Evolutionary conservation across 2,329 filamentous ascomycete genomes (phyloP), one percentile per base, ranked within the genome.

Genomic region (Geosmithia putterillii): DNA sequence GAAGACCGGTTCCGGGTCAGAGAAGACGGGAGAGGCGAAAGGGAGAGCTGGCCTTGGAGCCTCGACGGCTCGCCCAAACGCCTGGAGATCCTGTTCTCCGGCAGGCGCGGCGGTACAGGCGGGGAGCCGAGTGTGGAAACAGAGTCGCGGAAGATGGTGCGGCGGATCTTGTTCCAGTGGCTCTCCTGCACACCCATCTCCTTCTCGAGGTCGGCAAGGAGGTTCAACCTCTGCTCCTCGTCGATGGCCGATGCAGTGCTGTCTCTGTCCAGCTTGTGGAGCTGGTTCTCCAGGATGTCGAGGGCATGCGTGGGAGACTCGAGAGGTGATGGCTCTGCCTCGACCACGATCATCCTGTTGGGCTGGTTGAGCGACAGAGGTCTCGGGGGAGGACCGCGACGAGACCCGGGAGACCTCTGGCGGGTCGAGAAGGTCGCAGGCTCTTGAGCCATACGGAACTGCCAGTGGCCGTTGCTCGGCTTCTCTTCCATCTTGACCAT

Each of bases 181-280:
- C 65, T 66, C 52, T 79, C 74, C 52, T 82, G 73, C 48, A 67
- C 57, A 1, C 70, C 74, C 68, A 82, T 76, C 55, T 83, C 79
- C 47, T 62, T 64, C 52, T 83, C 79, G 1, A 83, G 60, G 46
- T 76, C 71, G 25, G 74, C 70, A 2, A 83, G 60, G 3, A 80
- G 63, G 28, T 63, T 66, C 45, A 73, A 58, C 22, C 67, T 62
- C 44, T 63, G 63, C 14, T 61, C 59, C 22, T 66, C 58, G 47
- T 58, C 67, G 43, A 61, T 62, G 10, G 28, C 54, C 1, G 57
- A 57, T 14, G 60, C 60, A 28, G 53, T 50, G 25, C 57, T 59
- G 4, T 63, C 53, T 42, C 66, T 53, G 18, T 76, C 72, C 8
- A 75, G 59, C 34, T 65, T 67, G 46, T 58, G 62, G 18, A 79